Percentiles rank a stretch among this genome's conserved stretches.
Evolutionary conservation across 2,329 filamentous ascomycete species (phyloP).

Genomic region (Xylogone sp.): DNA sequence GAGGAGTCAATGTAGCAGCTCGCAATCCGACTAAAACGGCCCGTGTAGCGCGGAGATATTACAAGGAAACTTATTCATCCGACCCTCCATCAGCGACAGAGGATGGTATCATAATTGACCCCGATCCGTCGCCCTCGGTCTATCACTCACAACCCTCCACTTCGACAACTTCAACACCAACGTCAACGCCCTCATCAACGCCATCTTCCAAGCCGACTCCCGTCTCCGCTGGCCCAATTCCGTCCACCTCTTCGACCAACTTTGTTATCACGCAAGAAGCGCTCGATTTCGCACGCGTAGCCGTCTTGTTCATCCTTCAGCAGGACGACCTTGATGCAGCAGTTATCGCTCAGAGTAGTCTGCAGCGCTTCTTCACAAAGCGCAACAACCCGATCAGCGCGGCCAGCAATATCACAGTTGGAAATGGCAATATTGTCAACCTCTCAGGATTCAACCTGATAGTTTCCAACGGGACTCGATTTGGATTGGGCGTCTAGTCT

Average conservation of each 20-base stretch:
- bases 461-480: not conserved
- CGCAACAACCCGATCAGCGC: constrained; percentile 11
- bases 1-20: constrained; percentile 11
- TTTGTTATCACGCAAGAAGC: constrained; percentile 52
- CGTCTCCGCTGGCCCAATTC: constrained; percentile 13
- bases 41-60: not conserved
- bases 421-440: constrained; percentile 19
- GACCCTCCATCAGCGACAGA: constrained; percentile 9
- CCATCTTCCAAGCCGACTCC: constrained; percentile 8
- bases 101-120: constrained; percentile 9
- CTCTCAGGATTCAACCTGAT: constrained; percentile 13
- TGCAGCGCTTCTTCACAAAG: constrained; percentile 52
- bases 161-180: constrained; percentile 3
- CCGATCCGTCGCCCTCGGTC: not conserved
- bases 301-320: constrained; percentile 59
- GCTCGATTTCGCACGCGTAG: constrained; percentile 61
- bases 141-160: not conserved
- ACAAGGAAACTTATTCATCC: not conserved
- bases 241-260: constrained; percentile 17
- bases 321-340: constrained; percentile 47
- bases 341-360: constrained; percentile 46
- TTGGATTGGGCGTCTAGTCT: not conserved
- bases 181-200: constrained; percentile 7
- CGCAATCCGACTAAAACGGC: constrained; percentile 4
- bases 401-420: constrained; percentile 24